Evolutionary conservation across 164 flowering plant genomes (phyloP).

Genomic region (Annona cherimola): DNA sequence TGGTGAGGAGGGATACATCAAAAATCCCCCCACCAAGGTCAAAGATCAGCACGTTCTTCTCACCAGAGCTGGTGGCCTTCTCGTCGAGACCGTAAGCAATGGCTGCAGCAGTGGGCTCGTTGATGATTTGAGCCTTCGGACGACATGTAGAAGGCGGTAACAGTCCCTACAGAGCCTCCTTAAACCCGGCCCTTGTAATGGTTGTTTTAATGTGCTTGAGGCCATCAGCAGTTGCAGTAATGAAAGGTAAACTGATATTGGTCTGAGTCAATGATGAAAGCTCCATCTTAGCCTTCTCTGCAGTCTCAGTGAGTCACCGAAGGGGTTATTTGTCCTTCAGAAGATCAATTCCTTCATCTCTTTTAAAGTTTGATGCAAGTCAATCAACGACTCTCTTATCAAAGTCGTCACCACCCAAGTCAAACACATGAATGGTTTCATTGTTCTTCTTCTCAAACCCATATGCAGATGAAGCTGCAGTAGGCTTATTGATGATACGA

Average conservation of each 20-base stretch:
- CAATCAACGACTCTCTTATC: slow-evolving; percentile 62
- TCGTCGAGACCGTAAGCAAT: too few species aligned
- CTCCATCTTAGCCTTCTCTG: slow-evolving; percentile 60
- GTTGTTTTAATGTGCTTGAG: slow-evolving; percentile 84
- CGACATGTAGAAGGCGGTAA: too few species aligned
- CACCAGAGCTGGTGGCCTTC: too few species aligned
- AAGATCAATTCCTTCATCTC: slow-evolving; percentile 74
- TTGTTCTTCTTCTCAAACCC: slow-evolving; percentile 94
- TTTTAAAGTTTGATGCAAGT: slow-evolving; percentile 66
- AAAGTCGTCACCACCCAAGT: too few species aligned
- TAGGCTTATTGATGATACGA: slow-evolving; percentile 88
- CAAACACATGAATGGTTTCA: slow-evolving; percentile 92
- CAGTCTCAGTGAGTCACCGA: slow-evolving; percentile 46
- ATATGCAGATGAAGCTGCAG: slow-evolving; percentile 95
- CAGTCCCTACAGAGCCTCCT: too few species aligned
- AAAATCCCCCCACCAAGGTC: too few species aligned
- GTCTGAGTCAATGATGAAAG: slow-evolving; percentile 47
- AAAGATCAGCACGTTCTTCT: too few species aligned
- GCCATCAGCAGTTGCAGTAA: slow-evolving; percentile 81
- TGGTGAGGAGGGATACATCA: too few species aligned
- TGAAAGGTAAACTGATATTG: slow-evolving; percentile 72
- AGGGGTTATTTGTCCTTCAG: slow-evolving; percentile 65
- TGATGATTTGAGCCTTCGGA: too few species aligned
- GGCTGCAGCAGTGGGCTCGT: too few species aligned
- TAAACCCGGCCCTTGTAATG: slow-evolving; percentile 76